Evolutionary conservation across 2,329 filamentous ascomycete species (phyloP), one percentile per base, ranked within the genome.

Genomic region (Sclerotinia nivalis): DNA sequence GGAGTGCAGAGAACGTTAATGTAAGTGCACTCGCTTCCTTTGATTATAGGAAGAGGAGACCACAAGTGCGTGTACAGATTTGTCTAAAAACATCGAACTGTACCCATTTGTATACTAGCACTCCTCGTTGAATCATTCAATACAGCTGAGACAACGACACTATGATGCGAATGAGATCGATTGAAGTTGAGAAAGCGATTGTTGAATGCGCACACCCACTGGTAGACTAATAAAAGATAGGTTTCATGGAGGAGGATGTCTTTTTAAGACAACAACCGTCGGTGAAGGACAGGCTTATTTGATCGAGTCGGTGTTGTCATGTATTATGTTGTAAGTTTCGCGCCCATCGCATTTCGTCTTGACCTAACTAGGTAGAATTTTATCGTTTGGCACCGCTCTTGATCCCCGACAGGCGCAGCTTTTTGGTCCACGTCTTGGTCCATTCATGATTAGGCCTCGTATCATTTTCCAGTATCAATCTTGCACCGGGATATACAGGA

Each of bases 351-450:
- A 1, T 2, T 1, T 20, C 31, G 68, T 22, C 5, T 28, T 49
- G 25, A 28, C n/a, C 34, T 72, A 55, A 73, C 50, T 1, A 25
- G 2, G 15, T 15, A 47, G 78, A 74, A 0, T 83, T 86, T 68
- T 87, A 8, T 81, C 84, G 0, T 87, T 87, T 72, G 84, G 85
- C 0, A 82, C 86, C 3, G 85, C 83, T 12, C 74, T 87, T 5
- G 85, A 87, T 75, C 85, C 85, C 0, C 76, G 85, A 25, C 84
- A 87, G 72, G 80, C 78, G 0, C 78, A 82, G 43, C 79, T 83
- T 1, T 83, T 86, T 71, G 85, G 85, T 0, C 84, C 83, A 9
- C 81, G 83, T 0, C 74, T 85, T 4, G 81, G 81, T 0, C 84
- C 85, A 0, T 82, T 85, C 37, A 76, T 87, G 10, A 1, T 73